phyloP scores from a whole-genome alignment of 1,284 basidiomycete genomes.

The Trichosporon sp. region DNA sequence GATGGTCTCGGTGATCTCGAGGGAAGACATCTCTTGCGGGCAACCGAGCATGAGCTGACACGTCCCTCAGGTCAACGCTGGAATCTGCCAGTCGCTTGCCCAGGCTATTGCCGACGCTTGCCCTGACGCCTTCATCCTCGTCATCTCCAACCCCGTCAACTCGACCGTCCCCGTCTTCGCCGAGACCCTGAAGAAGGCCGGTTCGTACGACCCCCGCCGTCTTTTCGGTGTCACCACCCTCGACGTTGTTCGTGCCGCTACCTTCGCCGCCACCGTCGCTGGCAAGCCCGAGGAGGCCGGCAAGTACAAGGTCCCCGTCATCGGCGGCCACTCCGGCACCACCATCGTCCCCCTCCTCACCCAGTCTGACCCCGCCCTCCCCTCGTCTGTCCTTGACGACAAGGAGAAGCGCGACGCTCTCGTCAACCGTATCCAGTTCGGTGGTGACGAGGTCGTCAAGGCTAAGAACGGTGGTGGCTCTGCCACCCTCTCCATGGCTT shows the following conservation, averaged over 20 bases:
- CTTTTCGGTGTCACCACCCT: conserved; percentile 86
- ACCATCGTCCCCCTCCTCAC: conserved; percentile 95
- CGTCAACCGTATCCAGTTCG: conserved; percentile 83
- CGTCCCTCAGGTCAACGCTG: conserved; percentile 45
- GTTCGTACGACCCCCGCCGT: conserved; percentile 76
- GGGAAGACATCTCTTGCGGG: neutral
- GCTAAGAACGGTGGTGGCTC: conserved; percentile 73
- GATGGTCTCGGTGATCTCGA: neutral
- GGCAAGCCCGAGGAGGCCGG: conserved; percentile 60
- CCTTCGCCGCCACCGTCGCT: conserved; percentile 76
- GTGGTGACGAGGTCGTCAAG: conserved; percentile 70
- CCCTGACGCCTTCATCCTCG: conserved; percentile 84
- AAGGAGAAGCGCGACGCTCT: conserved; percentile 62
- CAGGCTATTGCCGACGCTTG: conserved; percentile 77
- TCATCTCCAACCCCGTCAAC: conserved; percentile 87
- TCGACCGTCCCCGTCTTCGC: conserved; percentile 95
- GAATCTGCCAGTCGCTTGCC: conserved; percentile 88
- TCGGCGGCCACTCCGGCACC: conserved; percentile 93
- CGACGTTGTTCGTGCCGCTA: conserved; percentile 91
- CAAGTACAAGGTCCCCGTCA: conserved; percentile 72
- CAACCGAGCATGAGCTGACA: neutral
- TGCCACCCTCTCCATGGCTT: conserved; percentile 91
- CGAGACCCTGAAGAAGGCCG: conserved; percentile 84
- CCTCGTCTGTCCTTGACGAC: conserved; percentile 51
- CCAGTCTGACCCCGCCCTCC: conserved; percentile 56